These are phyloP conservation scores for Flaveria linearis DNA, from an alignment of 129 eudicot species.

Conservation along the genomic window DNA sequence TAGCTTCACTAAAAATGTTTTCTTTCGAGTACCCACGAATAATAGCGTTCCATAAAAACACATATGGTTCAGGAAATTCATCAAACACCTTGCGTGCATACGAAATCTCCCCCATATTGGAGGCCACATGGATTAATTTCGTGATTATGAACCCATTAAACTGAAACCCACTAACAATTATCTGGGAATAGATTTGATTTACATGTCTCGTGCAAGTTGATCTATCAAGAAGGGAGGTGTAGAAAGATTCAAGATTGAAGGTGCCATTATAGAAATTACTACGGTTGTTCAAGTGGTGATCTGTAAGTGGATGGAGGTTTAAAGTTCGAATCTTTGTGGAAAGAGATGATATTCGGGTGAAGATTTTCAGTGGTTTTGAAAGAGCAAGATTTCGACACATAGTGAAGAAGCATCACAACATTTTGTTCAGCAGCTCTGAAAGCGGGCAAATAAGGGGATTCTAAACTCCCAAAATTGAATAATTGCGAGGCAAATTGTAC, in stretches of 20 bases:
- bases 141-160: constrained; percentile 61
- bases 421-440: neutral
- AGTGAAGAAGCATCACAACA: constrained; percentile 1
- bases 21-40: constrained; percentile 56
- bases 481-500: too few relatives aligned
- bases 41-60: constrained; percentile 78
- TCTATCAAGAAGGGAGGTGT: constrained; percentile 52
- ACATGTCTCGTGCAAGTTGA: constrained; percentile 48
- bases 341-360: constrained; percentile 7
- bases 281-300: constrained; percentile 15
- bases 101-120: constrained; percentile 41
- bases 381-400: constrained; percentile 31
- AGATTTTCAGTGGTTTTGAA: constrained; percentile 9
- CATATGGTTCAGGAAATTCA: constrained; percentile 69
- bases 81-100: constrained; percentile 89
- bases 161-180: constrained; percentile 44
- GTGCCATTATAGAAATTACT: neutral
- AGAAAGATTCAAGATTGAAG: constrained; percentile 45
- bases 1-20: constrained; percentile 45
- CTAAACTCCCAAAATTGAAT: neutral
- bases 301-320: constrained; percentile 17
- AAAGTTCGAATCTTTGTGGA: constrained; percentile 26
- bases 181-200: constrained; percentile 54
- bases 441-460: neutral
- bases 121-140: constrained; percentile 51